Percentiles rank a stretch among this genome's conserved stretches.
These are phyloP conservation scores for Peterozyma toletana DNA, from an alignment of 805 yeast species.

Conservation along the genomic window DNA sequence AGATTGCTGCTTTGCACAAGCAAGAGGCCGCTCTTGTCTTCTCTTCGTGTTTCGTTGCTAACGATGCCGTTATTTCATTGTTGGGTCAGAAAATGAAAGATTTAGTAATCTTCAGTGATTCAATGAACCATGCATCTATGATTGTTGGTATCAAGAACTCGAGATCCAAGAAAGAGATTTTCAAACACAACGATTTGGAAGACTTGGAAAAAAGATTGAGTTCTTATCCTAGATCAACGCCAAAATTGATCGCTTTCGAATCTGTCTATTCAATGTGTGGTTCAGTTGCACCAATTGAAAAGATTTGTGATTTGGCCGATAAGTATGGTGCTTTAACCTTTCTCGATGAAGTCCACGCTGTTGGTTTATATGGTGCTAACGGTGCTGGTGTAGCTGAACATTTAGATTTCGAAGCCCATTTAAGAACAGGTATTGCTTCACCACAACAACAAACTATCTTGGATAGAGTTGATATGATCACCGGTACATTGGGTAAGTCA, in stretches of 20 bases:
- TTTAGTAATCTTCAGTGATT: slow-evolving; percentile 88
- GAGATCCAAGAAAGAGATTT: slow-evolving; percentile 78
- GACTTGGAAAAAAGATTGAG: slow-evolving; percentile 79
- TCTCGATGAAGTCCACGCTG: slow-evolving; percentile 98
- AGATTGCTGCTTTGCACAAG: slow-evolving; percentile 83
- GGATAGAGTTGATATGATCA: slow-evolving; percentile 91
- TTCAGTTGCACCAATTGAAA: slow-evolving; percentile 87
- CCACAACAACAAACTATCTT: slow-evolving; percentile 53
- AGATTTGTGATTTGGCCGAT: slow-evolving; percentile 92
- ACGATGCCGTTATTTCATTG: slow-evolving; percentile 87
- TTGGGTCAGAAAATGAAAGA: slow-evolving; percentile 88
- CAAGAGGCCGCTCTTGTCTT: slow-evolving; percentile 94
- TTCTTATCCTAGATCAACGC: slow-evolving; percentile 76
- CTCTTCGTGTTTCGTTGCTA: slow-evolving; percentile 93
- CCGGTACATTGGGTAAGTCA: slow-evolving; percentile 97
- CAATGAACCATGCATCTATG: slow-evolving; percentile 95
- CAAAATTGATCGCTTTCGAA: slow-evolving; percentile 95
- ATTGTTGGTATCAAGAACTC: slow-evolving; percentile 93
- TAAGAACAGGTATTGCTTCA: slow-evolving; percentile 53
- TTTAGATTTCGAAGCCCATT: slow-evolving; percentile 78
- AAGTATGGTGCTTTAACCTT: slow-evolving; percentile 96
- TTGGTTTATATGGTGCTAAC: slow-evolving; percentile 98
- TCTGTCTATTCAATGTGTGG: slow-evolving; percentile 99
- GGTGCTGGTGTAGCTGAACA: slow-evolving; percentile 99
- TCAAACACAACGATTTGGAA: slow-evolving; percentile 81